Base-by-base conservation (phyloP, 2,329 filamentous ascomycete species). In the Monosporascus sp. region DNA sequence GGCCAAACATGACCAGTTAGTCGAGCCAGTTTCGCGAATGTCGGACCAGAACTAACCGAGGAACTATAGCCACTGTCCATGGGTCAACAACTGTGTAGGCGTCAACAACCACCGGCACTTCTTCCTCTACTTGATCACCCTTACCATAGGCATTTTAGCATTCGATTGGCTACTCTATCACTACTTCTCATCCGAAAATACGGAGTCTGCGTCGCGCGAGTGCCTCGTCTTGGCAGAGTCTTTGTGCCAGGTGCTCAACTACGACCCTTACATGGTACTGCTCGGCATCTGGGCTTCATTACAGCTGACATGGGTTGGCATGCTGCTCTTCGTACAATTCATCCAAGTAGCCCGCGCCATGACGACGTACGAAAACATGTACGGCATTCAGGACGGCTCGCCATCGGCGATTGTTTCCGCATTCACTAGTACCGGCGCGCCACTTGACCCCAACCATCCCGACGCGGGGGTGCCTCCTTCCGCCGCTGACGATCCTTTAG, bases 361-460 rank as follows among this genome's bases (percentile, higher is more conserved):
- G 77, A 99, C 94, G 1, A 99, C 94, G 0, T 97, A 89, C 71
- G 94, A 99, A 72, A 96, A 92, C 70, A 97, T 99, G 92, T 85
- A 87, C 58, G 88, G 90, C 49, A 80, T 91, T 56, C 80, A 84
- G 53, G 79, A 87, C 57, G 78, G 76, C 55, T 75, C 75, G 24
- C 79, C 82, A 55, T 57, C 65, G 35, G 61, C 67, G 1, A 75
- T 92, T 35, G 85, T 85, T 6, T 84, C 86, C 1, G 88, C 89
- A 50, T 84, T 96, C 63, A 87, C 90, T 1, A 90, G 90, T 1
- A 88, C 90, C 14, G 86, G 84, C 25, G 85, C 87, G 1, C 85
- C 89, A 20, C 78, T 95, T 1, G 83, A 85, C 52, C 76, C 83
- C 47, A 78, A 80, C 45, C 85, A 88, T 47, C 81, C 86, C 37